Percentiles rank a stretch among this genome's conserved stretches.
phyloP scores from a whole-genome alignment of 805 yeast species.

The Ogataea glucozyma region DNA sequence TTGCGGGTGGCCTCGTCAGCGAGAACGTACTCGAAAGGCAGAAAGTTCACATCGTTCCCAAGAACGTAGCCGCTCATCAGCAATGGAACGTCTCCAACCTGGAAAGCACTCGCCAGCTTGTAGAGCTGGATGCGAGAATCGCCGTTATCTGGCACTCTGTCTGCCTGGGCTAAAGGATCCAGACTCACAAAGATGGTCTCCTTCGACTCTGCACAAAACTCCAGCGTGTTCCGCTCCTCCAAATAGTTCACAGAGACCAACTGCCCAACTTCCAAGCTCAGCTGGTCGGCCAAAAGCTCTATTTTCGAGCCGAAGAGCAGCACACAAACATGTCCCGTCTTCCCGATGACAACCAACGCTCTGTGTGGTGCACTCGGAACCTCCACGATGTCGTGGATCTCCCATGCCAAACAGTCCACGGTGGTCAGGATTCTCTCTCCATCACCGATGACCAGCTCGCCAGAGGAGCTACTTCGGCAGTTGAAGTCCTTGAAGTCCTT shows the following conservation, averaged over 20 bases:
- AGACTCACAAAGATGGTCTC: neutral
- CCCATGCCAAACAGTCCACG: slow-evolving; percentile 3
- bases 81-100: slow-evolving; percentile 16
- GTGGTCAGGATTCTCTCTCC: neutral
- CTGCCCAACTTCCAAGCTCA: slow-evolving; percentile 12
- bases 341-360: slow-evolving; percentile 10
- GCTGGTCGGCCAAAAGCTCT: slow-evolving; percentile 9
- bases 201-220: slow-evolving; percentile 3
- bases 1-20: neutral
- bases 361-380: neutral
- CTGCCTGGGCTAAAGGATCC: neutral
- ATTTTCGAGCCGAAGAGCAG: slow-evolving; percentile 14
- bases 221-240: slow-evolving; percentile 15
- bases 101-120: slow-evolving; percentile 5
- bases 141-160: neutral
- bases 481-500: neutral
- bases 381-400: slow-evolving; percentile 3
- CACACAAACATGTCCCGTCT: slow-evolving; percentile 5
- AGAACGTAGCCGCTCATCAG: slow-evolving; percentile 8
- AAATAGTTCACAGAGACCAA: too few species aligned
- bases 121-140: slow-evolving; percentile 9
- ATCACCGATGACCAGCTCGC: neutral
- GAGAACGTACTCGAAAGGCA: slow-evolving; percentile 13
- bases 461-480: neutral
- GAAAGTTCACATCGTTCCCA: slow-evolving; percentile 10